Percentiles rank a stretch among this genome's conserved stretches.
Evolutionary conservation across 2,329 filamentous ascomycete genomes (phyloP).

Genomic region (Monosporascus sp.): DNA sequence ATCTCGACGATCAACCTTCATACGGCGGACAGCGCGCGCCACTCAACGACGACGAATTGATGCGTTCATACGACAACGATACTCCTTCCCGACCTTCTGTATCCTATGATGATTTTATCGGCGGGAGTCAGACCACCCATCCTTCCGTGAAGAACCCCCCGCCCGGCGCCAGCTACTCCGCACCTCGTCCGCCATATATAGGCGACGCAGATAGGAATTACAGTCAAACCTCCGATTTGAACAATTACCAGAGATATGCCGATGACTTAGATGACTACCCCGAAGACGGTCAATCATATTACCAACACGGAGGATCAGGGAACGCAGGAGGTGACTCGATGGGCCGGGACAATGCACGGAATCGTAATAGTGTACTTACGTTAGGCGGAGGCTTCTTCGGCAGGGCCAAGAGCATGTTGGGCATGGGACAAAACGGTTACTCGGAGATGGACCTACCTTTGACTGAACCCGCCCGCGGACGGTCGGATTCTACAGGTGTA

Average conservation of each 20-base stretch:
- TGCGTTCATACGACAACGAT: conserved; percentile 65
- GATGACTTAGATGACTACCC: conserved; percentile 77
- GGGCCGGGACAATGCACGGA: conserved; percentile 54
- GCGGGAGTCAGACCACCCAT: conserved; percentile 51
- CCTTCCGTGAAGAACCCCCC: conserved; percentile 36
- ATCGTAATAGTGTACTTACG: conserved; percentile 83
- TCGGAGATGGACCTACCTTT: conserved; percentile 98
- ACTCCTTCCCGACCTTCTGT: conserved; percentile 71
- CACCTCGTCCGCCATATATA: conserved; percentile 38
- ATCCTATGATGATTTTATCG: conserved; percentile 93
- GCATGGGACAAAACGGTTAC: conserved; percentile 74
- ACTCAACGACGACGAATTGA: conserved; percentile 74
- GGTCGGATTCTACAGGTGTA: conserved; percentile 21
- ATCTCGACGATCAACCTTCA: conserved; percentile 63
- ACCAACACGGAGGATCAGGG: conserved; percentile 64
- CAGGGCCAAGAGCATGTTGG: conserved; percentile 81
- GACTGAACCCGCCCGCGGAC: conserved; percentile 62
- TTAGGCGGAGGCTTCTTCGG: conserved; percentile 85
- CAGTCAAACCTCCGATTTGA: conserved; percentile 74
- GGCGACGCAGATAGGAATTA: conserved; percentile 39
- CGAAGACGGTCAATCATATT: conserved; percentile 74
- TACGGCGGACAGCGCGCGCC: conserved; percentile 75
- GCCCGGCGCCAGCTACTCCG: conserved; percentile 20
- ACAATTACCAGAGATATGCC: conserved; percentile 89
- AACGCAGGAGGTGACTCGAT: conserved; percentile 34